Conservation (phyloP, 164 flowering plant species). For the Aristolochia fimbriata region DNA sequence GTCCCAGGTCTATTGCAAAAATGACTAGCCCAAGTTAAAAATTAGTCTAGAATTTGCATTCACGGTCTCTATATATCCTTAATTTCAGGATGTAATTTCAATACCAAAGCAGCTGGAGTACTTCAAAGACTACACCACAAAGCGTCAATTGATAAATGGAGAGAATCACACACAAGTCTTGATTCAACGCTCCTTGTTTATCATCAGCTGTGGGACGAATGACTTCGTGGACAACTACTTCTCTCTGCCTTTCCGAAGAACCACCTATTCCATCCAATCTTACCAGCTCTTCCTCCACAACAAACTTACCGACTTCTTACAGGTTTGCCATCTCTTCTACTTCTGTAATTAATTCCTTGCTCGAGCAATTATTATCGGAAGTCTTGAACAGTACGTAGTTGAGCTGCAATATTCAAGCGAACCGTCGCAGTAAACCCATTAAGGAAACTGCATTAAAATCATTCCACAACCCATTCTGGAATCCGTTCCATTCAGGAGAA, state of each 20-base stretch:
- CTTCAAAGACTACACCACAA: slow-evolving; percentile 7
- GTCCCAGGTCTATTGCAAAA: too few species aligned
- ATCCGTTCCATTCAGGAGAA: too few species aligned
- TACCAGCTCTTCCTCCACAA: slow-evolving; percentile 26
- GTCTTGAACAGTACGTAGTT: too few species aligned
- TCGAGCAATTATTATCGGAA: too few species aligned
- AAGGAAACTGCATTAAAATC: too few species aligned
- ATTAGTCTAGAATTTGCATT: too few species aligned
- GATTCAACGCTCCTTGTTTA: slow-evolving; percentile 4
- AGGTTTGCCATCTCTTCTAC: slow-evolving; percentile 20
- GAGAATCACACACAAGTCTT: slow-evolving; percentile 1
- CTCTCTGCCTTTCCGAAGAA: slow-evolving; percentile 13
- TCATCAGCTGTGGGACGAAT: slow-evolving; percentile 34
- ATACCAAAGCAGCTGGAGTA: slow-evolving; percentile 10
- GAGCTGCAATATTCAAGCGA: too few species aligned
- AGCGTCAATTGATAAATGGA: neutral
- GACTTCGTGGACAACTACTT: slow-evolving; percentile 33
- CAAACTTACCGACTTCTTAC: slow-evolving; percentile 9
- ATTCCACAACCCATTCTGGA: too few species aligned
- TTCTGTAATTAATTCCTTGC: neutral
- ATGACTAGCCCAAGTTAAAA: too few species aligned
- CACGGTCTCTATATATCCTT: too few species aligned
- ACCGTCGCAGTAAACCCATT: too few species aligned
- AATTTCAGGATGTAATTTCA: neutral
- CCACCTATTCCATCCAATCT: slow-evolving; percentile 8